Conservation (phyloP, 768 basidiomycete genomes). For the Melanogaster broomeanus region DNA sequence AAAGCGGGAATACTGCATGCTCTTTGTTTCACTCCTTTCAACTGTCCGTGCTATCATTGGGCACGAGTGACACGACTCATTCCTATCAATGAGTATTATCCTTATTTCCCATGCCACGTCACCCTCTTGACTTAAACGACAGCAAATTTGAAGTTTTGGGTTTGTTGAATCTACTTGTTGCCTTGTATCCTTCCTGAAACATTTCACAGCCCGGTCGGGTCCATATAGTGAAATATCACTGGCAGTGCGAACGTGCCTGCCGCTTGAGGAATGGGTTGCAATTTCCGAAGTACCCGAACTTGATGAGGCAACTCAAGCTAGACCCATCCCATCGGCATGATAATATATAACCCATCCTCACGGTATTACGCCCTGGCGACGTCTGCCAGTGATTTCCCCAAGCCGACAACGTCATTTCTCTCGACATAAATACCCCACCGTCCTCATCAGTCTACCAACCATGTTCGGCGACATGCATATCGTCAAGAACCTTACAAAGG, state of each 20-base stretch:
- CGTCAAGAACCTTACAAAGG: conserved; percentile 17
- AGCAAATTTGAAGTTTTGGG: conserved; percentile 2
- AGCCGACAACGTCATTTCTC: conserved; percentile 7
- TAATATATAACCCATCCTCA: conserved; percentile 32
- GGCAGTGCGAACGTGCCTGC: conserved; percentile 24
- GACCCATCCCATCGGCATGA: conserved; percentile 22
- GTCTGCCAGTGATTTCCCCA: too few species aligned
- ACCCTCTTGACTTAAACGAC: background rate
- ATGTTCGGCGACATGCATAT: conserved; percentile 10
- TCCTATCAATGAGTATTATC: too few species aligned
- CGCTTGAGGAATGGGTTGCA: conserved; percentile 17
- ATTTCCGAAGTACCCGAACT: conserved; percentile 13
- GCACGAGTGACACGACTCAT: too few species aligned
- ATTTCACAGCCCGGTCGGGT: conserved; percentile 3
- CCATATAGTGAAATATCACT: conserved; percentile 14
- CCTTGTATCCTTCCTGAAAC: conserved; percentile 17
- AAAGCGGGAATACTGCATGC: conserved; percentile 1
- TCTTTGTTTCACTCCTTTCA: conserved; percentile 21
- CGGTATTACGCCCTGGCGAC: conserved; percentile 13
- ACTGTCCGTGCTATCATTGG: conserved; percentile 10
- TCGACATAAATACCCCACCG: background rate
- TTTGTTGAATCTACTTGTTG: conserved; percentile 8
- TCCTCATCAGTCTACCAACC: conserved; percentile 2
- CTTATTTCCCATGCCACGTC: conserved; percentile 19
- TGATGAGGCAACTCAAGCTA: conserved; percentile 4